Evolutionary conservation across 2,329 filamentous ascomycete species (phyloP).

Genomic region (Plectosphaerella cucumerina): DNA sequence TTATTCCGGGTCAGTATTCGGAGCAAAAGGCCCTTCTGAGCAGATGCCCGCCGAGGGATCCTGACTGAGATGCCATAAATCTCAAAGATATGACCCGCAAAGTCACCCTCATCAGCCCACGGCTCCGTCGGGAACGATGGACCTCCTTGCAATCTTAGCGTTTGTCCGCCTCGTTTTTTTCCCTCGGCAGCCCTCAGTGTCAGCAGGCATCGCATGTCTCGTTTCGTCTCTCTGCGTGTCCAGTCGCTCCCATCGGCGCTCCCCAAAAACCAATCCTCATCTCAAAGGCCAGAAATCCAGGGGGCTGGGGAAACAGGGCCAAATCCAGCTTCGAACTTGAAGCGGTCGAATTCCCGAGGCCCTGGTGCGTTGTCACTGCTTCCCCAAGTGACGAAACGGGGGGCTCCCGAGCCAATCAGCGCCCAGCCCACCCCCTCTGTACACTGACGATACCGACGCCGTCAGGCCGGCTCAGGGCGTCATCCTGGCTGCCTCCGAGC

Average conservation of each 20-base stretch:
- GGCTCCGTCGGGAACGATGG: background rate
- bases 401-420: background rate
- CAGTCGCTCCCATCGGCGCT: background rate
- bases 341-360: background rate
- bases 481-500: background rate
- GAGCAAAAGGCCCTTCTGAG: background rate
- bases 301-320: background rate
- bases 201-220: background rate
- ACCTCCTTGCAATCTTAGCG: background rate
- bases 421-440: slow-evolving; percentile 1
- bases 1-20: background rate
- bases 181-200: background rate
- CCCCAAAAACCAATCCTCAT: background rate
- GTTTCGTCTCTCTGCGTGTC: background rate
- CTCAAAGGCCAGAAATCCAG: background rate
- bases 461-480: slow-evolving; percentile 1
- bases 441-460: background rate
- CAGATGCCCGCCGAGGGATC: background rate
- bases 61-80: background rate
- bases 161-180: background rate
- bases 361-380: slow-evolving; percentile 2
- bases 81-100: background rate
- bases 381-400: slow-evolving; percentile 1
- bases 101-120: background rate
- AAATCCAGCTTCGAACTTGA: background rate